Evolutionary conservation across 2,329 filamentous ascomycete genomes (phyloP).

Genomic region (Ceratocystis variospora): DNA sequence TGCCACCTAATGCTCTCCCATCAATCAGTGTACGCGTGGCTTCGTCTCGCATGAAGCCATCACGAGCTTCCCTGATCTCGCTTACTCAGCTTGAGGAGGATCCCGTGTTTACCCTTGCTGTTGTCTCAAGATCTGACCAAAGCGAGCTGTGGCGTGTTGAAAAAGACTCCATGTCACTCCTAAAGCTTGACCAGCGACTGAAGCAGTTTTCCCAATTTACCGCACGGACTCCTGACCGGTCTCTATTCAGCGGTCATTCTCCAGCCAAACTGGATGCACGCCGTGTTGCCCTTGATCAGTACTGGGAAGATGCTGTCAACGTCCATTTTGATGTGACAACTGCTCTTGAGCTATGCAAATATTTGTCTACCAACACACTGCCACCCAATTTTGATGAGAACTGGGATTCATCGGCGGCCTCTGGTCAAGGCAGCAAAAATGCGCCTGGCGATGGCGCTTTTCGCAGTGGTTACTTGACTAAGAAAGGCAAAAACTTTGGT

Average conservation of each 20-base stretch:
- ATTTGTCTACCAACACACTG: slow-evolving; percentile 58
- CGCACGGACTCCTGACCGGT: slow-evolving; percentile 67
- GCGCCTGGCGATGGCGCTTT: slow-evolving; percentile 53
- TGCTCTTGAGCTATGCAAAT: slow-evolving; percentile 72
- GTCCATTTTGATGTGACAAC: slow-evolving; percentile 64
- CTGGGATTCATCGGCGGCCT: slow-evolving; percentile 16
- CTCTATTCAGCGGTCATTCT: slow-evolving; percentile 80
- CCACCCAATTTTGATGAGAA: slow-evolving; percentile 48
- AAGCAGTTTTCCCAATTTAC: slow-evolving; percentile 55
- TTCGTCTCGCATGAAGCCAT: slow-evolving; percentile 89
- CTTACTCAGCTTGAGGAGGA: slow-evolving; percentile 75
- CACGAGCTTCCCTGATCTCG: slow-evolving; percentile 68
- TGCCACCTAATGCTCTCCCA: slow-evolving; percentile 78
- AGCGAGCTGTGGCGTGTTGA: slow-evolving; percentile 87
- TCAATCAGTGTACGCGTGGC: slow-evolving; percentile 77
- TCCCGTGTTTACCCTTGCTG: slow-evolving; percentile 79
- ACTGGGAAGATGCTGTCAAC: slow-evolving; percentile 74
- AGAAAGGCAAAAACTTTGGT: slow-evolving; percentile 95
- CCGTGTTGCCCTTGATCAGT: slow-evolving; percentile 64
- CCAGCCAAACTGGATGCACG: slow-evolving; percentile 87
- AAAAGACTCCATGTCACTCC: slow-evolving; percentile 71
- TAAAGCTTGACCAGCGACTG: slow-evolving; percentile 68
- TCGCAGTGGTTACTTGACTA: slow-evolving; percentile 85
- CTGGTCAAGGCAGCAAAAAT: slow-evolving; percentile 25
- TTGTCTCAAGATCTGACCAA: slow-evolving; percentile 62